Base-by-base conservation (phyloP, 2,329 filamentous ascomycete species). In the Microcyclosporella mali region DNA sequence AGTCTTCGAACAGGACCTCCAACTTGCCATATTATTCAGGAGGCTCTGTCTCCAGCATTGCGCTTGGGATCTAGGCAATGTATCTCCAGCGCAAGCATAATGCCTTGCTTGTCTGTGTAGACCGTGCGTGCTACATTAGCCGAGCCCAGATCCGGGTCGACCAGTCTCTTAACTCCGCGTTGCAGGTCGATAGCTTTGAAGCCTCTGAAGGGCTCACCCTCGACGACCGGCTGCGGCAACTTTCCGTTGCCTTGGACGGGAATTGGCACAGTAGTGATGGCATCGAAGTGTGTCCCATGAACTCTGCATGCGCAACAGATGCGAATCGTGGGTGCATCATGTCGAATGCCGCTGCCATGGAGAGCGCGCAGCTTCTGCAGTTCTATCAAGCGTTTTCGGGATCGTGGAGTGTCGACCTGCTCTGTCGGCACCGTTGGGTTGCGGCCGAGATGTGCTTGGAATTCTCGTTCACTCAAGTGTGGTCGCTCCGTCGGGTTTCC, bases 221-320 rank as follows among this genome's bases (percentile, higher is more conserved):
- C 53, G n/a, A 37, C 41, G 29, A 51, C 47, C 9, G 52, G 45
- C 29, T 21, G 38, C 8, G 46, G 40, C 10, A 41, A 21, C 10
- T 44, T 34, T 15, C 18, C 43, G 30, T 40, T 33, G 25, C 21
- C 25, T 19, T 18, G 12, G 32, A n/a, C 31, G 34, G 31, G 15
- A 36, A 33, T 19, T 6, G 45, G 41, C 7, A 49, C 41, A 10
- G 43, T 43, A 21, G 57, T 59, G 31, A 63, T 37, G 7, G 45
- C 41, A 27, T 41, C 36, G 43, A 62, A 62, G 33, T 61, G 58
- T 7, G 55, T 41, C 3, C 47, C 28, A 30, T 55, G 51, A 2
- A 63, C 53, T 29, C 59, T 55, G 43, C 56, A 61, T 6, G 56
- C 55, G 40, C 57, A 59, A 18, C 51, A 51, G 31, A 62, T 49